Evolutionary conservation across 2,329 filamentous ascomycete species (phyloP), one percentile per base, ranked within the genome.

Genomic region (Penicillium hesseltinei): DNA sequence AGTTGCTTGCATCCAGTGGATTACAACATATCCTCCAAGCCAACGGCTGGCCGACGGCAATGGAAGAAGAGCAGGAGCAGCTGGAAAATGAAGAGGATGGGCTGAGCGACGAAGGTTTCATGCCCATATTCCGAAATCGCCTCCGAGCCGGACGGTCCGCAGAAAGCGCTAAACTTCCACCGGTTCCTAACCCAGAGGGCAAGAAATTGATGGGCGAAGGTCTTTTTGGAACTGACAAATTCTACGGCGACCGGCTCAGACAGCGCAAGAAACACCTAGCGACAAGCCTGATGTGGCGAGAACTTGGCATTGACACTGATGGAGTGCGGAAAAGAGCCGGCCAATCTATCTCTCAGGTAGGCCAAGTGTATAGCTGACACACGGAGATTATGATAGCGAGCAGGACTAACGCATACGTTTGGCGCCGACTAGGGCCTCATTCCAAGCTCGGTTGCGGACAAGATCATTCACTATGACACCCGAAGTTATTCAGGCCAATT

Each of bases 401-500:
- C 15, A 48, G 15, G 21, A 17, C 54, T 60, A 54, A 54, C 15
- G 2, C 13, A n/a, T 27, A 17, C 7, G 2, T 35, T 29, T 61
- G 46, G 33, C 27, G 19, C n/a, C 9, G 23, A 53, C 3, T 70
- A 94, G 83, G 83, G 83, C 31, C 82, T 96, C 78, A 86, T 97
- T 57, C 93, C 94, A 0, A 83, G 84, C 3, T 88, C 87, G 0
- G 83, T 84, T 25, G 88, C 91, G 0, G 93, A 97, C 70, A 89
- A 90, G 68, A 90, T 96, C 60, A 88, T 97, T 60, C 90, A 96
- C 68, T 95, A 92, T 71, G 85, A 92, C 54, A 83, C 88, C 5
- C 87, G 91, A 40, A 92, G 94, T 52, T 97, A 97, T 70, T 96
- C 91, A 3, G 94, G 94, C 1, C 93, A 97, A 71, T 99, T 97